Percentiles rank a stretch among this genome's conserved stretches.
Conservation (phyloP, 208 protist species). For the Acanthamoeba healyi region DNA sequence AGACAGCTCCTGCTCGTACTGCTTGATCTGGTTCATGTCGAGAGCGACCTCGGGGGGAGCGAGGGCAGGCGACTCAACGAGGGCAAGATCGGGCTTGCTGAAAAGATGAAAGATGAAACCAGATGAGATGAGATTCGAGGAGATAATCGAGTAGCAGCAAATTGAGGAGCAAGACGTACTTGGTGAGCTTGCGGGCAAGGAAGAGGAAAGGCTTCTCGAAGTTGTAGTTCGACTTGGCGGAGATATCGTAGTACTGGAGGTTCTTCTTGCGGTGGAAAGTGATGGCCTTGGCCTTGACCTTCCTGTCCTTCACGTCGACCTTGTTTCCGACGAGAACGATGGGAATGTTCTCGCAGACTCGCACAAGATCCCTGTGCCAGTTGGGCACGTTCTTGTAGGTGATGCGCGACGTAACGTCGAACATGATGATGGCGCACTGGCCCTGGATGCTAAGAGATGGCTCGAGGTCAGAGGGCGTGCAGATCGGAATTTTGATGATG, state of each 20-base stretch:
- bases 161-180: too few species aligned
- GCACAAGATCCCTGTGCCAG: slow-evolving; percentile 98
- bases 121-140: background rate
- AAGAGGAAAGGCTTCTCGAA: background rate
- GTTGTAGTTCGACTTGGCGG: slow-evolving; percentile 99
- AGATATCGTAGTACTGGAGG: slow-evolving; percentile 99
- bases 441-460: too few species aligned
- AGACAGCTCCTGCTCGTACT: too few species aligned
- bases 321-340: slow-evolving; percentile 99
- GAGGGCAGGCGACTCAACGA: background rate
- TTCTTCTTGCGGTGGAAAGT: slow-evolving; percentile 99
- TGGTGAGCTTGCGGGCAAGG: too few species aligned
- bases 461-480: too few species aligned
- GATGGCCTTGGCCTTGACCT: slow-evolving; percentile 98
- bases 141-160: background rate
- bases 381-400: slow-evolving; percentile 99
- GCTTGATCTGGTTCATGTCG: background rate
- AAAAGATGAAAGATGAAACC: background rate
- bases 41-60: background rate
- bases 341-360: slow-evolving; percentile 99
- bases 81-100: slow-evolving; percentile 98
- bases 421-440: too few species aligned
- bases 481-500: too few species aligned
- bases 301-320: slow-evolving; percentile 99
- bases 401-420: slow-evolving; percentile 99